Percentiles rank a stretch among this genome's conserved stretches.
Conservation (phyloP, 2,329 filamentous ascomycete species). For the Penicillium sp. region DNA sequence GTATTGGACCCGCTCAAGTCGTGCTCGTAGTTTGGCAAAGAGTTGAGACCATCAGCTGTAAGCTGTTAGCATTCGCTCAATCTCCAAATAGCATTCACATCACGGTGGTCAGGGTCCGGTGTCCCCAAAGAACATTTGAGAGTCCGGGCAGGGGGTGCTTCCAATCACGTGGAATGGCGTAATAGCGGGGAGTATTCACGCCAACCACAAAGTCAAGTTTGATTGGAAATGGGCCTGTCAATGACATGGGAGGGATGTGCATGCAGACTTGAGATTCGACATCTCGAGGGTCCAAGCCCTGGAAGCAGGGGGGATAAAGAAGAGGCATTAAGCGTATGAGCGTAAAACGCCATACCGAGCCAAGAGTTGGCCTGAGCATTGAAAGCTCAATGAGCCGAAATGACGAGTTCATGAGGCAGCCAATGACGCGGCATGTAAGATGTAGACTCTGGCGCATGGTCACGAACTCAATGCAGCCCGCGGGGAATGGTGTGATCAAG, state of each 20-base stretch:
- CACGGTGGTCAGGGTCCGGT: conserved; percentile 6
- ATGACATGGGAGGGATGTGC: conserved; percentile 1
- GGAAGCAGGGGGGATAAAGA: not conserved
- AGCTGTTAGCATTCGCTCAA: conserved; percentile 16
- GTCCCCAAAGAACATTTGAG: conserved; percentile 7
- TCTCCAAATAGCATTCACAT: conserved; percentile 8
- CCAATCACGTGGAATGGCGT: conserved; percentile 38
- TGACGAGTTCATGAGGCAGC: conserved; percentile 8
- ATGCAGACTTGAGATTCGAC: conserved; percentile 14
- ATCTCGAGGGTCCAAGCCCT: conserved; percentile 12
- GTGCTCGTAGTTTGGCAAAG: conserved; percentile 31
- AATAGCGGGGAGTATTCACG: conserved; percentile 29
- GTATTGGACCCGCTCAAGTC: conserved; percentile 29
- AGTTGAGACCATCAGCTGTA: conserved; percentile 31
- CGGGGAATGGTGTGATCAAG: conserved; percentile 13
- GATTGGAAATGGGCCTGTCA: conserved; percentile 5
- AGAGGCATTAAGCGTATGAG: conserved; percentile 7
- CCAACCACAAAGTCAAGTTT: conserved; percentile 17
- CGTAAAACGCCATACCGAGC: conserved; percentile 17
- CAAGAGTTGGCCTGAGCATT: conserved; percentile 5
- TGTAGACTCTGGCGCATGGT: conserved; percentile 9
- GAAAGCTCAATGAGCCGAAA: not conserved
- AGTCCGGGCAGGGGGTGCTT: not conserved
- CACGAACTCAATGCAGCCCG: conserved; percentile 1
- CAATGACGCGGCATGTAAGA: conserved; percentile 4